Evolutionary conservation across 2,329 filamentous ascomycete species (phyloP).

Genomic region (Paracamarosporium sp.): DNA sequence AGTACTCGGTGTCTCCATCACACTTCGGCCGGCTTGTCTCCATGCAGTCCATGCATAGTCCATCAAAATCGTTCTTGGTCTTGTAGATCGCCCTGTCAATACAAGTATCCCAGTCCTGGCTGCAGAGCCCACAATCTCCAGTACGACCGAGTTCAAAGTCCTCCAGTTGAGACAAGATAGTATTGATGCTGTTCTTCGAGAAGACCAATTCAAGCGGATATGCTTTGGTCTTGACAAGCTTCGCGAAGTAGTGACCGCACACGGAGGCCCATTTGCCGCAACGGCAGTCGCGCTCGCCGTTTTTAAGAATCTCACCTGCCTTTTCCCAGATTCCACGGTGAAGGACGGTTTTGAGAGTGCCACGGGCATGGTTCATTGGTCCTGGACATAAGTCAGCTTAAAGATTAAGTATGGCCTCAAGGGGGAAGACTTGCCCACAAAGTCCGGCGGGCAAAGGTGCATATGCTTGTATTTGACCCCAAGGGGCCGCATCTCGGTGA

Average conservation of each 20-base stretch:
- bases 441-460: constrained; percentile 21
- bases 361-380: constrained; percentile 25
- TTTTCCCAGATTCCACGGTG: constrained; percentile 18
- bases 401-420: too few species aligned
- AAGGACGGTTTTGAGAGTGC: constrained; percentile 20
- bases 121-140: not conserved
- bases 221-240: constrained; percentile 16
- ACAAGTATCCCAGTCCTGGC: not conserved
- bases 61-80: constrained; percentile 29
- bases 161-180: constrained; percentile 16
- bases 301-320: constrained; percentile 12
- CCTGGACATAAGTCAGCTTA: constrained; percentile 11
- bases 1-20: constrained; percentile 27
- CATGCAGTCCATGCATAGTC: constrained; percentile 43
- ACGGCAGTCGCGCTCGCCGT: constrained; percentile 5
- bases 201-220: constrained; percentile 23
- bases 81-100: not conserved
- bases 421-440: constrained; percentile 30
- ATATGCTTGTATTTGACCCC: constrained; percentile 21
- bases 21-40: constrained; percentile 17
- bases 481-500: constrained; percentile 29
- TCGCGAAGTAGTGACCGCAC: constrained; percentile 19
- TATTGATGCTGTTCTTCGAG: constrained; percentile 13
- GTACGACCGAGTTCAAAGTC: constrained; percentile 7
- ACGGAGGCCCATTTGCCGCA: constrained; percentile 15